Percentiles rank a stretch among this genome's conserved stretches.
phyloP scores from a whole-genome alignment of 345 rosid genomes.

The Reutealis trisperma region DNA sequence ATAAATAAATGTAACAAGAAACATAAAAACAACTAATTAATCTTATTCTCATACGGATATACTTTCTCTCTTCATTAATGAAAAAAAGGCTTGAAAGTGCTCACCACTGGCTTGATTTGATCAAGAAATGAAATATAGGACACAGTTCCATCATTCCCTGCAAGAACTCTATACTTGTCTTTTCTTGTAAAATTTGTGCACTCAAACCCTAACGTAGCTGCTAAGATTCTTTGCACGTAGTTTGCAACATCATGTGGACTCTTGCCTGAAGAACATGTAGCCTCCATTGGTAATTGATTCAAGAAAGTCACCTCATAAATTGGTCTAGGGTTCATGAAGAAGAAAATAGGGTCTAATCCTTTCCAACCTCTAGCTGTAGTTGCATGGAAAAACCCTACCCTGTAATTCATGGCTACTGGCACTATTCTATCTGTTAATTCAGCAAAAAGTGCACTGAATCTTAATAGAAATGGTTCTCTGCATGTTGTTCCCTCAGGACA shows the following conservation, averaged over 20 bases:
- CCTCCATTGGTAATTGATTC: constrained; percentile 74
- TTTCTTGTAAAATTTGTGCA: constrained; percentile 91
- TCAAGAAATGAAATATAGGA: constrained; percentile 52
- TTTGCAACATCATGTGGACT: constrained; percentile 92
- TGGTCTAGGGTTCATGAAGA: constrained; percentile 95
- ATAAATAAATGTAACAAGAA: background rate
- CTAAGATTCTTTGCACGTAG: constrained; percentile 84
- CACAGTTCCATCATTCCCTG: constrained; percentile 86
- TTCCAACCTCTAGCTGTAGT: constrained; percentile 96
- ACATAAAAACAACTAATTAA: background rate
- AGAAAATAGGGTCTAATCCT: constrained; percentile 81
- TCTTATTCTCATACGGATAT: background rate
- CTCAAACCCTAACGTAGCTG: constrained; percentile 82
- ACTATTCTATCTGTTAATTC: constrained; percentile 82
- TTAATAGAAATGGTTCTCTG: constrained; percentile 76
- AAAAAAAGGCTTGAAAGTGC: constrained; percentile 60
- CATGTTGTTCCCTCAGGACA: constrained; percentile 97
- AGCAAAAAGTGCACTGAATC: constrained; percentile 88
- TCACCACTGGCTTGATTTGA: constrained; percentile 55
- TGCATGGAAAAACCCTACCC: constrained; percentile 94
- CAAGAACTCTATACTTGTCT: constrained; percentile 78
- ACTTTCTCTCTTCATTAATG: constrained; percentile 14
- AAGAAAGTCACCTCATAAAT: constrained; percentile 88
- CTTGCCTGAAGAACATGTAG: constrained; percentile 88
- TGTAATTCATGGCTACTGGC: constrained; percentile 89